Percentiles rank a stretch among this genome's conserved stretches.
phyloP scores from a whole-genome alignment of 768 basidiomycete species.

The Pleurotus ostreatus region DNA sequence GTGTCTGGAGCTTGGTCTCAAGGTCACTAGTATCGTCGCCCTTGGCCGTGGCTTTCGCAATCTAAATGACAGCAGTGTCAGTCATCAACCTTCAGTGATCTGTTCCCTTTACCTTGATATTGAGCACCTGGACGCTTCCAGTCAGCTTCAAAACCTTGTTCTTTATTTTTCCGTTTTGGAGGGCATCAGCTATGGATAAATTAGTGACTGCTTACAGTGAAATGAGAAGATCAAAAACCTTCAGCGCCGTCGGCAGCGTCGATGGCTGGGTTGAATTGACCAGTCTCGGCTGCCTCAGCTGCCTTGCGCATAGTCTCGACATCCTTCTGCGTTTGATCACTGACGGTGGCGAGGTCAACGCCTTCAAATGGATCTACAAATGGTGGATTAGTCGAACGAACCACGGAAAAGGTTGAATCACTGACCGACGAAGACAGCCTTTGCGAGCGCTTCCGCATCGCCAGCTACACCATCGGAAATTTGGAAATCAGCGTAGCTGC shows the following conservation, averaged over 20 bases:
- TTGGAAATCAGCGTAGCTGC: slow-evolving; percentile 35
- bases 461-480: slow-evolving; percentile 34
- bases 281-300: slow-evolving; percentile 34
- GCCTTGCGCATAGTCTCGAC: slow-evolving; percentile 27
- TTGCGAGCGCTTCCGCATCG: slow-evolving; percentile 28
- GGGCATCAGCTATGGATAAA: slow-evolving; percentile 23
- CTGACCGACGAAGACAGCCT: slow-evolving; percentile 32
- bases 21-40: slow-evolving; percentile 24
- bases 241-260: slow-evolving; percentile 27
- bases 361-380: slow-evolving; percentile 23
- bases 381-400: not conserved
- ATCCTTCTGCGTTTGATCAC: slow-evolving; percentile 16
- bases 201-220: not conserved
- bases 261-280: slow-evolving; percentile 31
- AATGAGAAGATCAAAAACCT: slow-evolving; percentile 5
- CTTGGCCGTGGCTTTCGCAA: slow-evolving; percentile 30
- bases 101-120: slow-evolving; percentile 26
- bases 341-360: slow-evolving; percentile 29
- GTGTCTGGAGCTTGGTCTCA: slow-evolving; percentile 20
- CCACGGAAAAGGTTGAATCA: not conserved
- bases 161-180: slow-evolving; percentile 36
- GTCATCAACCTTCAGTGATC: not conserved
- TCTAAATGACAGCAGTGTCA: slow-evolving; percentile 8
- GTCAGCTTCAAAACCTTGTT: slow-evolving; percentile 43
- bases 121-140: slow-evolving; percentile 27